A percentile compares a stretch with the other conserved stretches of the same genome.
These are phyloP conservation scores for Solanum virginianum DNA, from an alignment of 257 asterid species.

Conservation along the genomic window DNA sequence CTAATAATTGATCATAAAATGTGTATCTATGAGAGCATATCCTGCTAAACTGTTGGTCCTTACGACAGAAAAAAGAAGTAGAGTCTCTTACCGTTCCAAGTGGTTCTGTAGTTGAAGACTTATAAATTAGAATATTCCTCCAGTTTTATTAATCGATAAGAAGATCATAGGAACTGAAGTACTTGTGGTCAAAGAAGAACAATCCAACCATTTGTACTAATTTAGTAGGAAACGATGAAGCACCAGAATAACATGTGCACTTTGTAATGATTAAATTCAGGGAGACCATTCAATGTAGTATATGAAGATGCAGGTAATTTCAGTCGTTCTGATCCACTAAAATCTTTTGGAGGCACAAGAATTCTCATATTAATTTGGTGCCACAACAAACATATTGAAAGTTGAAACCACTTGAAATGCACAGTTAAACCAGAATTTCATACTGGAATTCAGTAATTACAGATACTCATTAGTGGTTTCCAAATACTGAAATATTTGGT, in stretches of 20 bases:
- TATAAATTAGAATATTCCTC: not conserved
- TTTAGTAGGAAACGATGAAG: not conserved
- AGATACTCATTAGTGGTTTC: not conserved
- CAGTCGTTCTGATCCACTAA: not conserved
- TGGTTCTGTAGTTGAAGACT: too few relatives aligned
- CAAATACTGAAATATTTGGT: not conserved
- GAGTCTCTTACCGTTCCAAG: too few relatives aligned
- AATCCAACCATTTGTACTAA: not conserved
- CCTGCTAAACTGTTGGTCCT: not conserved
- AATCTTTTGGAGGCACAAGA: not conserved
- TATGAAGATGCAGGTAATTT: not conserved
- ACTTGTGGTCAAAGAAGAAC: not conserved
- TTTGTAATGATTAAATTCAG: not conserved
- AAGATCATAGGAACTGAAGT: not conserved
- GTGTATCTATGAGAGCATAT: not conserved
- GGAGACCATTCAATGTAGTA: not conserved
- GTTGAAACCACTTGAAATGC: not conserved
- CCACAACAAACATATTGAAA: not conserved
- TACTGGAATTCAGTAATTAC: not conserved
- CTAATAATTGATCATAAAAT: not conserved
- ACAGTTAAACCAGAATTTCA: not conserved
- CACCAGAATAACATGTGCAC: not conserved
- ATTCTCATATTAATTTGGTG: slow-evolving; percentile 4
- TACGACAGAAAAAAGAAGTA: too few relatives aligned
- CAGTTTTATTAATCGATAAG: not conserved